Evolutionary conservation across 2,329 filamentous ascomycete genomes (phyloP), one percentile per base, ranked within the genome.

Genomic region (Plenodomus lindquistii): DNA sequence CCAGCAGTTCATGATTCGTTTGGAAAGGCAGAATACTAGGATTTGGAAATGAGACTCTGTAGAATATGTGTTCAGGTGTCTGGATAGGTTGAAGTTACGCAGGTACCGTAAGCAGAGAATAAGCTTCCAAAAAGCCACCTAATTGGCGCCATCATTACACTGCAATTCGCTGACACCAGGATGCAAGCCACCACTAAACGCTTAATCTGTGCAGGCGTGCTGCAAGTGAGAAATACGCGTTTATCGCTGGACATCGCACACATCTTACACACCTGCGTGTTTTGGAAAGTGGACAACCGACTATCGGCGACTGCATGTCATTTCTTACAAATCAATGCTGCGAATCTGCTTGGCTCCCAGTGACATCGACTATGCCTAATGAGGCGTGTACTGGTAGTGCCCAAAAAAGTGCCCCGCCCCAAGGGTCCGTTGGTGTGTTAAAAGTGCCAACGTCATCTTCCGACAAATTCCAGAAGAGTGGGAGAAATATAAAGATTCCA

Each of bases 401-500:
- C n/a, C n/a, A n/a, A n/a, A 27, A 44, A 34, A 38, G 9, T 46
- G 57, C 57, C 50, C 57, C 59, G 31, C 57, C 9, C 24, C 43
- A 49, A 41, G 42, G 46, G 40, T 55, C 39, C 29, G 27, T 16
- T 42, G 38, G 36, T 36, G 40, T 43, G 37, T 31, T 4, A 46
- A 17, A 42, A 42, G 61, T 59, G 62, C 65, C 61, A 63, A 54
- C 43, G 18, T 37, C 41, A 37, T 20, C 6, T 11, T 19, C 35
- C 4, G 44, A 46, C 51, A 43, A 37, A 40, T 53, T 51, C 44
- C 40, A 48, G 52, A 58, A 62, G 50, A 55, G 52, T 54, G 57
- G 47, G 52, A 60, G 45, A 17, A 21, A 20, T n/a, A 36, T 65
- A 67, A 65, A 67, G 66, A 66, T 44, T 7, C 27, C 16, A 24